Evolutionary conservation across 306 rosid species (phyloP), one percentile per base, ranked within the genome.

Genomic region (Castanea sativa): DNA sequence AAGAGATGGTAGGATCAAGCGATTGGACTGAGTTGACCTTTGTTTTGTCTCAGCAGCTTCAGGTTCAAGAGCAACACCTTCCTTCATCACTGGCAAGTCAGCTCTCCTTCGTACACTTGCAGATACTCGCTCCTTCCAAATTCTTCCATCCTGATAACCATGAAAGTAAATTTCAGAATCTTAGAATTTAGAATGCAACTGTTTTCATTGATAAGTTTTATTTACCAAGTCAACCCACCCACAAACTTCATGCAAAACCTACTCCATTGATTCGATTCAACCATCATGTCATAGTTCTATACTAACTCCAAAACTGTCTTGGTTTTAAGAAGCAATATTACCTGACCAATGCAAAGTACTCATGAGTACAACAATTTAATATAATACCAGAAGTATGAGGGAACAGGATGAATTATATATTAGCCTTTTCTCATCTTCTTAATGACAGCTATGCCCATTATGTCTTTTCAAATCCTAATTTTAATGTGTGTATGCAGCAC

Each of bases 101-200:
- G 92, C 77, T 82, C 92, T 92, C 87, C 92, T 88, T 29, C 85
- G 87, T 20, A 83, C 89, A 4, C 87, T 93, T 7, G 97, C 92
- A 53, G 99, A 89, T 55, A 86, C 93, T 76, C 97, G 86, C 78
- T 95, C 94, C 88, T 92, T 95, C 99, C 99, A 95, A 81, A 95
- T 87, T 82, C 97, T 89, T 81, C 96, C 99, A 83, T 95, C 99
- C 98, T 95, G 87, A 74, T 43, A 64, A 75, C 74, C 27, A 27
- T 79, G 52, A 63, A 80, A 75, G 60, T 73, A 78, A 55, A 81
- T 77, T 84, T 82, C 63, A 76, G 53, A 83, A 78, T 75, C 73
- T 72, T 49, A 80, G 57, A 32, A 59, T 69, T 56, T 9, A 49
- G 80, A 38, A 67, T 29, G 70, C 10, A 29, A 64, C 70, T 29